A percentile compares a stretch with the other conserved stretches of the same genome.
These are phyloP conservation scores for Lolium rigidum DNA, from an alignment of 176 grass and related monocot genomes.

Conservation along the genomic window DNA sequence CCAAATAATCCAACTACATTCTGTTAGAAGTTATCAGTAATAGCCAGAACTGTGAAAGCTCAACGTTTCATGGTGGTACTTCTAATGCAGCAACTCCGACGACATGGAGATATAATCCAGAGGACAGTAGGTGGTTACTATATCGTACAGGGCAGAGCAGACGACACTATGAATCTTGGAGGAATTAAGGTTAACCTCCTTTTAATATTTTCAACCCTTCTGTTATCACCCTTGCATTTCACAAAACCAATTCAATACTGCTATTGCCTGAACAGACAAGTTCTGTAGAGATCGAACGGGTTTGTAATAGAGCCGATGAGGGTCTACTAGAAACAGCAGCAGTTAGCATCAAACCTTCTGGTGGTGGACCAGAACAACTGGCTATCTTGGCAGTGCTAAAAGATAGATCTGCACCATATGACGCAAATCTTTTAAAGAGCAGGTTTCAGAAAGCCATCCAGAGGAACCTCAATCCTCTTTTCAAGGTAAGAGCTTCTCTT, in stretches of 20 bases:
- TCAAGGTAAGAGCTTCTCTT: conserved; percentile 65
- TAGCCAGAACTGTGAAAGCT: neutral
- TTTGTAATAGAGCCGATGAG: conserved; percentile 81
- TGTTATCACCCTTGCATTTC: neutral
- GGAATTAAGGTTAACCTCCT: conserved; percentile 79
- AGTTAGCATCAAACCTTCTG: conserved; percentile 64
- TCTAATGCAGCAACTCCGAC: conserved; percentile 67
- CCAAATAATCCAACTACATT: neutral
- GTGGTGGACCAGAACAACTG: conserved; percentile 80
- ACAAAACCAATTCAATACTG: conserved; percentile 18
- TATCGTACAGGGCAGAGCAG: conserved; percentile 85
- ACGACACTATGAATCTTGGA: conserved; percentile 99
- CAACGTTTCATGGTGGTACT: neutral
- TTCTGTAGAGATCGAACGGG: conserved; percentile 90
- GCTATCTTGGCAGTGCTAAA: conserved; percentile 81
- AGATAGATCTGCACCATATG: conserved; percentile 45
- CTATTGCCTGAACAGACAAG: conserved; percentile 69
- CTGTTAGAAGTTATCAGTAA: neutral
- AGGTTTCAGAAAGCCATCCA: conserved; percentile 93
- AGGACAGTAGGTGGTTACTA: conserved; percentile 91
- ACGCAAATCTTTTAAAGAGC: conserved; percentile 56
- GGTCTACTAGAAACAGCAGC: conserved; percentile 86
- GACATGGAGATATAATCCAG: conserved; percentile 94
- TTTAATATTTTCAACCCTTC: neutral
- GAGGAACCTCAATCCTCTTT: conserved; percentile 88